phyloP scores from a whole-genome alignment of 169 alveolate genomes.

The Plasmodium fragile region DNA sequence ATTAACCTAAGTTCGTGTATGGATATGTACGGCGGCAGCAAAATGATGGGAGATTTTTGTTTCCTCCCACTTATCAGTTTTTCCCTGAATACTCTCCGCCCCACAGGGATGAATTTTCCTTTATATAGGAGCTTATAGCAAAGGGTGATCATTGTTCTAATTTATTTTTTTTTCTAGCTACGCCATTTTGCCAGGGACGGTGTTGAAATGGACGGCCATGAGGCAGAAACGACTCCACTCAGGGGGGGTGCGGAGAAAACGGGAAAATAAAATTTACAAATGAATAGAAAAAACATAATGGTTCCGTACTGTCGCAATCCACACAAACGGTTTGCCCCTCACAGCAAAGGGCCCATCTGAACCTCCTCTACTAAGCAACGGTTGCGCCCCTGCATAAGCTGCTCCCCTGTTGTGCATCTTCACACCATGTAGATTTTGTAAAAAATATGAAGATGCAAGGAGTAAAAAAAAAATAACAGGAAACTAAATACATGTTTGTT shows the following conservation, averaged over 20 bases:
- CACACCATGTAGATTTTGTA: background rate
- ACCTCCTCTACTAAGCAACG: background rate
- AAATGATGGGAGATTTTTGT: slow-evolving; percentile 85
- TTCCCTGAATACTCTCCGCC: slow-evolving; percentile 82
- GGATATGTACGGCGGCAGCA: slow-evolving; percentile 84
- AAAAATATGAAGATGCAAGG: background rate
- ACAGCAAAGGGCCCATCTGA: background rate
- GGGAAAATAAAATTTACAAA: background rate
- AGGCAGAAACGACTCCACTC: background rate
- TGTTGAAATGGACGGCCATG: background rate
- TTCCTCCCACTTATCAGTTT: slow-evolving; percentile 79
- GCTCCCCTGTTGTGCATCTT: background rate
- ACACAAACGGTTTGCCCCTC: background rate
- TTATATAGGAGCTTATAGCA: slow-evolving; percentile 63
- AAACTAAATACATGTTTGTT: background rate
- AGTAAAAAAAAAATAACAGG: background rate
- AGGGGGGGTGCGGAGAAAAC: too few species aligned
- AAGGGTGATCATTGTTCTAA: slow-evolving; percentile 20
- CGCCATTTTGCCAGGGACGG: background rate
- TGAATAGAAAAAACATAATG: background rate
- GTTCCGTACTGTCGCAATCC: background rate
- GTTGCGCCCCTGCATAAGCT: background rate
- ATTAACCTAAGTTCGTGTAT: slow-evolving; percentile 84
- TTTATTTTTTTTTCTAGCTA: background rate
- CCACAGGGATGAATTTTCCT: slow-evolving; percentile 84